Evolutionary conservation across 2,329 filamentous ascomycete genomes (phyloP).

Genomic region (Lomentospora prolificans): DNA sequence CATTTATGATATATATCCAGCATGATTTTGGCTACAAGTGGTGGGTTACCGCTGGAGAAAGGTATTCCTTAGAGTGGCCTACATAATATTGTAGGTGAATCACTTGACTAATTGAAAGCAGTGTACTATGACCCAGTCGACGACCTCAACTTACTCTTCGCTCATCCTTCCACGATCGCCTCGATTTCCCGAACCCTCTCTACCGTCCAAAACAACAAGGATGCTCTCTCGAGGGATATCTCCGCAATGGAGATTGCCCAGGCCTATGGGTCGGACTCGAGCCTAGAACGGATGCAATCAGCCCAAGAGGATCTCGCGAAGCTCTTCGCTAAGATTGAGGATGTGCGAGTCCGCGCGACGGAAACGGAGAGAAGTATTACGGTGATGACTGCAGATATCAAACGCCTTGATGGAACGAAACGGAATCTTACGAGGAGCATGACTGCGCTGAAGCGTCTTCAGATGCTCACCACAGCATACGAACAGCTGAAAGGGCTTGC

Average conservation of each 20-base stretch:
- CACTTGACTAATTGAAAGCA: too few species aligned
- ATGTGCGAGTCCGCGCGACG: constrained; percentile 77
- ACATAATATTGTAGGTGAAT: too few species aligned
- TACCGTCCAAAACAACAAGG: constrained; percentile 63
- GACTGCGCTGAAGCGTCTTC: constrained; percentile 91
- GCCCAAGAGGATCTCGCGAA: constrained; percentile 83
- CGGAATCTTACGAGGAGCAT: constrained; percentile 93
- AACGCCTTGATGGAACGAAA: constrained; percentile 92
- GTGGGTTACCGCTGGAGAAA: not conserved
- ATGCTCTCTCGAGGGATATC: constrained; percentile 76
- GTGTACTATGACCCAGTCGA: constrained; percentile 84
- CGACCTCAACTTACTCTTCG: constrained; percentile 89
- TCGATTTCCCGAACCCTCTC: constrained; percentile 67
- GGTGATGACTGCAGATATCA: constrained; percentile 98
- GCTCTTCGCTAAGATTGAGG: constrained; percentile 91
- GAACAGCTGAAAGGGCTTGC: constrained; percentile 81
- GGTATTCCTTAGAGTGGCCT: not conserved
- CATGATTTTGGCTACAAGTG: too few species aligned
- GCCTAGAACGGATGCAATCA: constrained; percentile 80
- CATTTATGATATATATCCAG: too few species aligned
- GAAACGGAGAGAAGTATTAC: constrained; percentile 94
- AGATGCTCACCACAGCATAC: constrained; percentile 99
- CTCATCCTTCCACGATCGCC: constrained; percentile 74
- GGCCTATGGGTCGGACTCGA: constrained; percentile 76
- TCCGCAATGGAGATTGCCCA: constrained; percentile 63